Percentiles rank a stretch among this genome's conserved stretches.
Evolutionary conservation across 148 eudicot species (phyloP).

Genomic region (Chenopodium berlandieri): DNA sequence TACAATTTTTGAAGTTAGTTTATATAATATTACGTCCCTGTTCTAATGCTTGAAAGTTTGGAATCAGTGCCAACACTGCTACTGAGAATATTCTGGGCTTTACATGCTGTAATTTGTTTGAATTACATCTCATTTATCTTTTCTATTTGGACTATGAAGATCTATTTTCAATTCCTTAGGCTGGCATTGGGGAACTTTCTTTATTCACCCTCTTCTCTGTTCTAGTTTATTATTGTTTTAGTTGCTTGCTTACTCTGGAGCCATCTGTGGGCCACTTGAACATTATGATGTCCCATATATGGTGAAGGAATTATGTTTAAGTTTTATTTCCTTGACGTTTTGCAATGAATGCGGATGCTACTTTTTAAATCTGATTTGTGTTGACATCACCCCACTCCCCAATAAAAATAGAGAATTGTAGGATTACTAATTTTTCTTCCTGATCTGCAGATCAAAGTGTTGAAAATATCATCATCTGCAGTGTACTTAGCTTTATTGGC

Average conservation of each 20-base stretch:
- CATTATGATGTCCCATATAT: background rate
- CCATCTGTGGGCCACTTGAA: background rate
- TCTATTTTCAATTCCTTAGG: background rate
- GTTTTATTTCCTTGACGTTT: background rate
- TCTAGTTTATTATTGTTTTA: background rate
- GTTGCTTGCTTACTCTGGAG: background rate
- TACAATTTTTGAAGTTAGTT: background rate
- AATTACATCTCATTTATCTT: background rate
- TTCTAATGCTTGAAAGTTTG: background rate
- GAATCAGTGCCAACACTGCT: background rate
- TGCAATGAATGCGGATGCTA: background rate
- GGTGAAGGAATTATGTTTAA: background rate
- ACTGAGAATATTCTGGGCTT: background rate
- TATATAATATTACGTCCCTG: too few species aligned
- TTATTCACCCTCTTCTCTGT: background rate
- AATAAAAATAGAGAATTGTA: background rate
- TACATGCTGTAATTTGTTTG: background rate
- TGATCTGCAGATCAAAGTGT: slow-evolving; percentile 56
- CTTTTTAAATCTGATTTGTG: background rate
- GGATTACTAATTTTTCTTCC: slow-evolving; percentile 13
- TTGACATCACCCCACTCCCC: background rate
- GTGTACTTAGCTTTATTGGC: slow-evolving; percentile 64
- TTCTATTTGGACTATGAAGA: background rate
- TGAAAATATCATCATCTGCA: slow-evolving; percentile 50
- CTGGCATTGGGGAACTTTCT: background rate